phyloP scores from a whole-genome alignment of 2,329 filamentous ascomycete genomes.

The Colletotrichum somersetense region DNA sequence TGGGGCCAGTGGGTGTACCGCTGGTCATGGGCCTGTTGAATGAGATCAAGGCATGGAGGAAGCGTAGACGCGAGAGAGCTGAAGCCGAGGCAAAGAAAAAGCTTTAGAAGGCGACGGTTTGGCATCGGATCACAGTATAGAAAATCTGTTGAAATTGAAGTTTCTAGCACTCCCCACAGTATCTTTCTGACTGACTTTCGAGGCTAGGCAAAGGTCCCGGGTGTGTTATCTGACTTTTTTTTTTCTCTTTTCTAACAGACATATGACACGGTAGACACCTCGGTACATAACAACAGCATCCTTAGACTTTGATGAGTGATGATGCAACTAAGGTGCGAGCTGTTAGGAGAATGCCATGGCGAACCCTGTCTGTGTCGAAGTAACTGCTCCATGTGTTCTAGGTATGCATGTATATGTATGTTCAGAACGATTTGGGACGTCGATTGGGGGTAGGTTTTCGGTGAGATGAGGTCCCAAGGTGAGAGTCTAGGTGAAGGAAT shows the following conservation, averaged over 20 bases:
- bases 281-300: not conserved
- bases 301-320: not conserved
- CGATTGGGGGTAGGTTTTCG: not conserved
- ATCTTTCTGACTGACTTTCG: not conserved
- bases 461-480: slow-evolving; percentile 1
- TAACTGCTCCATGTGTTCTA: not conserved
- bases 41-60: slow-evolving; percentile 77
- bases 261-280: not conserved
- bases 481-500: not conserved
- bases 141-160: not conserved
- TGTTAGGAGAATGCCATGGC: not conserved
- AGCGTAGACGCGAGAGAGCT: slow-evolving; percentile 59
- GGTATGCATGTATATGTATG: not conserved
- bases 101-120: slow-evolving; percentile 41
- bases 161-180: not conserved
- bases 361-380: not conserved
- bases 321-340: not conserved
- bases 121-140: not conserved
- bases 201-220: not conserved
- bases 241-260: not conserved
- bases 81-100: slow-evolving; percentile 53
- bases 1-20: slow-evolving; percentile 92
- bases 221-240: not conserved
- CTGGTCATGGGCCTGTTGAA: slow-evolving; percentile 86
- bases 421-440: not conserved